These are phyloP conservation scores for Echium plantagineum DNA, from an alignment of 257 asterid species.

Conservation along the genomic window DNA sequence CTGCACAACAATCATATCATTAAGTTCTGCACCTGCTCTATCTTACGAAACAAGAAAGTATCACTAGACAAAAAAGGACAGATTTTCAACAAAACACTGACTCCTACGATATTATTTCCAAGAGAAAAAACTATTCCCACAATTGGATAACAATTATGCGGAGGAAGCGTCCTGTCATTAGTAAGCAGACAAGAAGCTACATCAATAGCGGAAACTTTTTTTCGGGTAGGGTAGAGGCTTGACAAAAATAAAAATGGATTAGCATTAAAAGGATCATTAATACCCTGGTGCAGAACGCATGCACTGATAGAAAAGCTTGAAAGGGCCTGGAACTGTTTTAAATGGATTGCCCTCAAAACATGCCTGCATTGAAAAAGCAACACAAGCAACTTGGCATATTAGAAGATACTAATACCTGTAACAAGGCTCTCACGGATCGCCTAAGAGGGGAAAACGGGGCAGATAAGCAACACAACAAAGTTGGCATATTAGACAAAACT, in stretches of 20 bases:
- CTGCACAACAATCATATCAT: constrained; percentile 31
- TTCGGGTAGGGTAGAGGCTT: no score
- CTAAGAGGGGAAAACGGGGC: no score
- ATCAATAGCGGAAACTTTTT: no score
- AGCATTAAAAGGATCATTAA: constrained; percentile 2
- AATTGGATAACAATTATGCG: not conserved
- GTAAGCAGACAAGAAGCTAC: no score
- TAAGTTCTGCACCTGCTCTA: not conserved
- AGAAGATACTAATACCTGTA: not conserved
- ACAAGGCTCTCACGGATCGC: no score
- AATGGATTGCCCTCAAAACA: constrained; percentile 96
- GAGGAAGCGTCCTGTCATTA: not conserved
- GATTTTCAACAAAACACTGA: not conserved
- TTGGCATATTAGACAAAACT: no score
- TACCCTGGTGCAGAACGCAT: constrained; percentile 98
- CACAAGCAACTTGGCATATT: not conserved
- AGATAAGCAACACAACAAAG: no score
- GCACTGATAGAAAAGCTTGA: constrained; percentile 80
- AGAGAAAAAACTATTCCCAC: not conserved
- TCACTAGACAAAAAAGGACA: not conserved
- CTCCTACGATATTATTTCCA: not conserved
- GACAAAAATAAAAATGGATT: not conserved
- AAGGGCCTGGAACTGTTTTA: constrained; percentile 93
- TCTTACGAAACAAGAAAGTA: not conserved
- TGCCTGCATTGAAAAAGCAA: constrained; percentile 32